Evolutionary conservation across 1,284 basidiomycete genomes (phyloP).

Genomic region (Cutaneotrichosporon sp.): DNA sequence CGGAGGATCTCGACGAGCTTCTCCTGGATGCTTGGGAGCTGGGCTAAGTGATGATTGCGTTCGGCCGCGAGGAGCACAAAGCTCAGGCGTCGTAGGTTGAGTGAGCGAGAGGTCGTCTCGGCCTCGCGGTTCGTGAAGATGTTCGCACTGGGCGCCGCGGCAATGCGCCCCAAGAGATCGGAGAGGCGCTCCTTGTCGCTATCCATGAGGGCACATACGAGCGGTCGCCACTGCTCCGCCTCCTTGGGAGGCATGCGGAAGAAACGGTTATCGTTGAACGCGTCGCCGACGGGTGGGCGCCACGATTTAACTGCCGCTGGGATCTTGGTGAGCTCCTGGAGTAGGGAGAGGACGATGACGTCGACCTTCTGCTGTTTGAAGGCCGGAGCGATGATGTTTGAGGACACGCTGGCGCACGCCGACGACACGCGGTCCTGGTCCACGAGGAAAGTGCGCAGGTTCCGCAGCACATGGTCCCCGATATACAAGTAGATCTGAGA

Average conservation of each 20-base stretch:
- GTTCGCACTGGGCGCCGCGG: slow-evolving; percentile 83
- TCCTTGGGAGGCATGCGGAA: slow-evolving; percentile 64
- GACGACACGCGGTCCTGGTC: slow-evolving; percentile 80
- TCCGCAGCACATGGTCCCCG: slow-evolving; percentile 68
- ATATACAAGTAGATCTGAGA: slow-evolving; percentile 70
- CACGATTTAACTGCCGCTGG: slow-evolving; percentile 79
- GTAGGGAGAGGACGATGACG: slow-evolving; percentile 58
- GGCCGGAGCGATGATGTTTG: slow-evolving; percentile 80
- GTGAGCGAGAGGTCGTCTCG: slow-evolving; percentile 83
- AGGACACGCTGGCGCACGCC: slow-evolving; percentile 77
- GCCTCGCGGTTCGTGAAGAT: slow-evolving; percentile 96
- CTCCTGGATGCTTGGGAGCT: slow-evolving; percentile 91
- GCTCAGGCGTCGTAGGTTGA: slow-evolving; percentile 83
- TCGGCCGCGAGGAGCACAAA: slow-evolving; percentile 81
- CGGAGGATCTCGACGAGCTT: slow-evolving; percentile 91
- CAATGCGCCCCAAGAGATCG: slow-evolving; percentile 80
- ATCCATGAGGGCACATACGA: slow-evolving; percentile 77
- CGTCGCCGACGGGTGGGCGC: slow-evolving; percentile 74
- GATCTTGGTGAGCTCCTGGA: slow-evolving; percentile 75
- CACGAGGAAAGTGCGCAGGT: slow-evolving; percentile 73
- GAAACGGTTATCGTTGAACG: slow-evolving; percentile 79
- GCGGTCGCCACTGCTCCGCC: slow-evolving; percentile 67
- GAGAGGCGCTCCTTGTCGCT: slow-evolving; percentile 81
- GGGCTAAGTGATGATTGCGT: slow-evolving; percentile 83
- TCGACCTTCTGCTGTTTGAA: slow-evolving; percentile 56